These are phyloP conservation scores for Erucastrum elatum DNA, from an alignment of 345 rosid species.

Conservation along the genomic window DNA sequence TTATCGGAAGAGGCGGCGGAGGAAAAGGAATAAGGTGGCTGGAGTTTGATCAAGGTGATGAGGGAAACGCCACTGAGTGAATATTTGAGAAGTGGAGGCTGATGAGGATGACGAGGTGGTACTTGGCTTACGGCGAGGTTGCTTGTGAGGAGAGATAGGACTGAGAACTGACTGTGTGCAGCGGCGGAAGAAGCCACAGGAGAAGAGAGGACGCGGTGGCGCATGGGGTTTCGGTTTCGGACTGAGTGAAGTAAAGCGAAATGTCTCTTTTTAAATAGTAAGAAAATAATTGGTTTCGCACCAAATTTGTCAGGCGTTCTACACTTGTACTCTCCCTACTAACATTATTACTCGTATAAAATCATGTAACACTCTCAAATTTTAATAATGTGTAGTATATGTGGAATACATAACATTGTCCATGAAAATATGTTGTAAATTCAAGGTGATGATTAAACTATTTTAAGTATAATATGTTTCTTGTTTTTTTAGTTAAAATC, in stretches of 20 bases:
- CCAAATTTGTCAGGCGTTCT: conserved; percentile 34
- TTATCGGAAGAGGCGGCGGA: conserved; percentile 41
- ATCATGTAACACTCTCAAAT: background rate
- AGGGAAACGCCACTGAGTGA: conserved; percentile 85
- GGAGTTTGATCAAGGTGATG: conserved; percentile 45
- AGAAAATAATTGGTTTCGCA: conserved; percentile 29
- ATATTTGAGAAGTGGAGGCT: conserved; percentile 77
- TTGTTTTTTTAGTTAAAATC: too few relatives aligned
- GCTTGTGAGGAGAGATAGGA: conserved; percentile 39
- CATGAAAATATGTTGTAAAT: too few relatives aligned
- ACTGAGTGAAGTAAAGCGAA: conserved; percentile 15
- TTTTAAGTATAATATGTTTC: too few relatives aligned
- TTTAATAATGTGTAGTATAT: too few relatives aligned
- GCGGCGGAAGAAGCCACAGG: conserved; percentile 80
- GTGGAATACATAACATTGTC: too few relatives aligned
- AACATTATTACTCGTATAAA: conserved; percentile 3
- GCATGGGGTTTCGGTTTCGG: conserved; percentile 60
- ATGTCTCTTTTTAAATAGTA: conserved; percentile 5
- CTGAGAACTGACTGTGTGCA: conserved; percentile 55
- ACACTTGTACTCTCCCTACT: conserved; percentile 16
- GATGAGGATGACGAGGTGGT: conserved; percentile 71
- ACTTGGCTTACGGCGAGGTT: conserved; percentile 24
- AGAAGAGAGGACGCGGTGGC: conserved; percentile 67
- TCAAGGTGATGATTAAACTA: too few relatives aligned
- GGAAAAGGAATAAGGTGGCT: conserved; percentile 41